Evolutionary conservation across 2,329 filamentous ascomycete genomes (phyloP), one percentile per base, ranked within the genome.

Genomic region (Alternaria sp.): DNA sequence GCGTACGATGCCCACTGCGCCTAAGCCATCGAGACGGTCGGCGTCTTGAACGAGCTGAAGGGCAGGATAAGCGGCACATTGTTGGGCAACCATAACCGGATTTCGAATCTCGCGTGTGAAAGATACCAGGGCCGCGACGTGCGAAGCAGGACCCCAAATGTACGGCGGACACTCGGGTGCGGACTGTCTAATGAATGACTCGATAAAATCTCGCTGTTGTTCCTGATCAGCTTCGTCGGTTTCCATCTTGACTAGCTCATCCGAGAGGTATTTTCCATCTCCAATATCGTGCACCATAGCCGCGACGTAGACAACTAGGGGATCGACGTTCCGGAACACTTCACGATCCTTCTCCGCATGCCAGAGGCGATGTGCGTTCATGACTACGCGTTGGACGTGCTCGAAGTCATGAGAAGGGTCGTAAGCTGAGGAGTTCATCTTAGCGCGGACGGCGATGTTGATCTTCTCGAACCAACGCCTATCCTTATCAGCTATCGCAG

Each of bases 41-140:
- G 93, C 93, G 79, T 97, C 94, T 79, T 97, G 93, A 24, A 97
- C 92, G 44, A 96, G 86, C 0, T 87, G 92, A 38, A 94, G 81
- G 76, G 94, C 91, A 1, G 91, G 91, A 55, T 68, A 51, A 78
- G 72, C 18, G 72, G 77, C 41, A 92, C 82, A 52, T 12, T 57
- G 92, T 80, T 5, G 79, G 75, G 32, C 76, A 77, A 39, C 91
- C 86, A 44, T 79, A 6, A 78, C 80, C 3, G 88, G 88, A 70
- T 92, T 83, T 69, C 85, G 85, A 51, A 86, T 81, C 78, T 96
- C 93, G 61, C 84, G 84, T 4, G 86, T 88, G 81, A 92, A 96
- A 64, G 90, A 93, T n/a, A 96, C 91, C 48, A 89, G 87, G 5
- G 87, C 83, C 62, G 90, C 91, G 60, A 96, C 87, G 30, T 84